Evolutionary conservation across 768 basidiomycete genomes (phyloP).

Genomic region (Lactarius psammicola): DNA sequence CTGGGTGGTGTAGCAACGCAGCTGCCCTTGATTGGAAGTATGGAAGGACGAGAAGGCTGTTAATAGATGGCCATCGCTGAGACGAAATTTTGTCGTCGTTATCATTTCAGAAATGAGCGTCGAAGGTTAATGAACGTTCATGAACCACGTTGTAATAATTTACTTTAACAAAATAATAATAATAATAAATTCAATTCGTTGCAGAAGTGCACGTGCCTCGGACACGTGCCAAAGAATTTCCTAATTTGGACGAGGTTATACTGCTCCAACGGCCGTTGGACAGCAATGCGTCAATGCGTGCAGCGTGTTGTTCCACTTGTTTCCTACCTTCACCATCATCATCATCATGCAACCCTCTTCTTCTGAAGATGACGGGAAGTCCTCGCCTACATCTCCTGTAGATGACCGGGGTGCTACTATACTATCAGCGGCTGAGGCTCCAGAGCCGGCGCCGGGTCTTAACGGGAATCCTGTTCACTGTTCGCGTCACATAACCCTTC

Average conservation of each 20-base stretch:
- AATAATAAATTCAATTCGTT: constrained; percentile 3
- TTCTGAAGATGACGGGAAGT: constrained; percentile 39
- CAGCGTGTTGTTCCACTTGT: constrained; percentile 7
- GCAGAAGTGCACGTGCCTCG: constrained; percentile 10
- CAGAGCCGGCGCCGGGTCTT: constrained; percentile 71
- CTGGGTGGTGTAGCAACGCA: constrained; percentile 18
- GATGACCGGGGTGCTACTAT: constrained; percentile 62
- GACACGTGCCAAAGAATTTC: constrained; percentile 9
- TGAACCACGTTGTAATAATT: background rate
- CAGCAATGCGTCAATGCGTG: constrained; percentile 1
- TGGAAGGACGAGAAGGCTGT: constrained; percentile 16
- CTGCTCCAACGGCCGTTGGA: background rate
- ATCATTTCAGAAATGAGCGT: constrained; percentile 3
- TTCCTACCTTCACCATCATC: constrained; percentile 10
- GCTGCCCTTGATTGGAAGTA: constrained; percentile 12
- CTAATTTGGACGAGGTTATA: background rate
- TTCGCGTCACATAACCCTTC: constrained; percentile 44
- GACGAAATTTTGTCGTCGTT: background rate
- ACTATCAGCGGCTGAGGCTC: constrained; percentile 43
- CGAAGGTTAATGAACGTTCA: constrained; percentile 1
- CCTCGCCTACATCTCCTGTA: constrained; percentile 42
- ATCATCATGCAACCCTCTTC: constrained; percentile 15
- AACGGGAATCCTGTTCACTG: constrained; percentile 77
- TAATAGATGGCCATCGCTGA: constrained; percentile 8
- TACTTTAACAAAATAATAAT: background rate